These are phyloP conservation scores for Nothophytophthora sp. DNA, from an alignment of 352 stramenopile genomes.

Conservation along the genomic window DNA sequence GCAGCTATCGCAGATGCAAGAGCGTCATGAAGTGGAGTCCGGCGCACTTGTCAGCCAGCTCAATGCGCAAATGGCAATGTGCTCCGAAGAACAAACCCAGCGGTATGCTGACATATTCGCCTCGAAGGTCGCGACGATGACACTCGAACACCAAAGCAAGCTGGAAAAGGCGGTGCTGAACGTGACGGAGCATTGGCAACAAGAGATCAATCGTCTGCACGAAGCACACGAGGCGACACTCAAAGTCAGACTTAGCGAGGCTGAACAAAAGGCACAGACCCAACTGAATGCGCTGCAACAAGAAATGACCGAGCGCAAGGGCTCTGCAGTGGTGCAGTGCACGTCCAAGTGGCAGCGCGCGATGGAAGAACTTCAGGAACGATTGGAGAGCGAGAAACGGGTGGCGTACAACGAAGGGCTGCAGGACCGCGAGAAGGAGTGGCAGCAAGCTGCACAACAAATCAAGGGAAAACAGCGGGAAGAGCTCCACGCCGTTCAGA, in stretches of 20 bases:
- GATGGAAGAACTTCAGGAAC: constrained; percentile 65
- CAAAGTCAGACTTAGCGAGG: constrained; percentile 26
- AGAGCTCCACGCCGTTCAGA: constrained; percentile 58
- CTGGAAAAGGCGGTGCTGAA: constrained; percentile 30
- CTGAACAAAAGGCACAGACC: constrained; percentile 34
- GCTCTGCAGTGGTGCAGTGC: constrained; percentile 54
- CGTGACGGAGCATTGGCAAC: constrained; percentile 34
- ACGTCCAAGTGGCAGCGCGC: constrained; percentile 74
- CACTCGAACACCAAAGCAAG: constrained; percentile 9
- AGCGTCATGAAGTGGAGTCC: neutral
- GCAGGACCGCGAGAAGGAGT: constrained; percentile 72
- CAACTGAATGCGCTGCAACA: constrained; percentile 49
- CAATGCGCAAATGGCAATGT: constrained; percentile 4
- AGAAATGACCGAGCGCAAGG: constrained; percentile 67
- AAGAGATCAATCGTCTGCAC: constrained; percentile 30
- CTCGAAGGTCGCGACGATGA: neutral
- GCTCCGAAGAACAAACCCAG: constrained; percentile 21
- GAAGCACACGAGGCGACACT: constrained; percentile 34
- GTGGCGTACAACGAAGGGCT: constrained; percentile 60
- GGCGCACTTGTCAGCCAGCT: constrained; percentile 1
- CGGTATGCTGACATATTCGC: constrained; percentile 2
- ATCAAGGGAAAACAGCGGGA: constrained; percentile 81
- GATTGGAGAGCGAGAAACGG: constrained; percentile 64
- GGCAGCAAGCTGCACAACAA: constrained; percentile 66
- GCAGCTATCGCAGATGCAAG: constrained; percentile 4